Percentiles rank a stretch among this genome's conserved stretches.
Conservation (phyloP, 202 grass and related monocot species). For the Eragrostis tef region DNA sequence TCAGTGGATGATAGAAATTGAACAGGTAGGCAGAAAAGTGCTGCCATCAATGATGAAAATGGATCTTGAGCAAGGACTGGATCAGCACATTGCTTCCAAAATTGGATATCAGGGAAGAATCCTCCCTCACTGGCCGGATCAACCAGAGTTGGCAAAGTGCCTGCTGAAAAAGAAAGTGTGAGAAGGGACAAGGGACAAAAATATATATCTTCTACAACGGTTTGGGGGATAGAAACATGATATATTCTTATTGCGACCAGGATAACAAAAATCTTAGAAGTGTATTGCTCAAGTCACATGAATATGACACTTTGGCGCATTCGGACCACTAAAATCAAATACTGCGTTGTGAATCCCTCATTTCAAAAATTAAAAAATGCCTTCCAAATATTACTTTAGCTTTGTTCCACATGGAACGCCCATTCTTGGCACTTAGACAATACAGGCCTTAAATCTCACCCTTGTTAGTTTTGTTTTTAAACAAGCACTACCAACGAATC, state of each 20-base stretch:
- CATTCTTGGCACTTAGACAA: neutral
- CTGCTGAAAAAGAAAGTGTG: slow-evolving; percentile 51
- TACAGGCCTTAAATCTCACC: neutral
- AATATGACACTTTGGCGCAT: slow-evolving; percentile 9
- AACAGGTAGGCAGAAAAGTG: slow-evolving; percentile 82
- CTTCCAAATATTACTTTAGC: neutral
- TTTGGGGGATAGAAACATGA: neutral
- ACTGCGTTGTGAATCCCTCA: neutral
- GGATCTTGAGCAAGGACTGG: slow-evolving; percentile 91
- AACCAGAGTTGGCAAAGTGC: slow-evolving; percentile 61
- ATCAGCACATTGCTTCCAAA: slow-evolving; percentile 86
- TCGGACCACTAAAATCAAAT: neutral
- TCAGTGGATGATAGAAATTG: slow-evolving; percentile 72
- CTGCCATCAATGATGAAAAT: slow-evolving; percentile 82
- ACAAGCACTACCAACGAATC: neutral
- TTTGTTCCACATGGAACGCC: neutral
- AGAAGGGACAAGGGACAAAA: slow-evolving; percentile 27
- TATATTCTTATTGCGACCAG: neutral
- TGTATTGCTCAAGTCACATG: neutral
- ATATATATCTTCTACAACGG: slow-evolving; percentile 9
- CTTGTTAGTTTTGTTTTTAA: neutral
- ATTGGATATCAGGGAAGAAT: slow-evolving; percentile 84
- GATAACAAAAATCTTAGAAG: neutral
- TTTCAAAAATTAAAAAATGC: neutral
- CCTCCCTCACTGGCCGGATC: slow-evolving; percentile 59